phyloP scores from a whole-genome alignment of 495 filamentous ascomycete genomes.

The Sordaria brevicollis region DNA sequence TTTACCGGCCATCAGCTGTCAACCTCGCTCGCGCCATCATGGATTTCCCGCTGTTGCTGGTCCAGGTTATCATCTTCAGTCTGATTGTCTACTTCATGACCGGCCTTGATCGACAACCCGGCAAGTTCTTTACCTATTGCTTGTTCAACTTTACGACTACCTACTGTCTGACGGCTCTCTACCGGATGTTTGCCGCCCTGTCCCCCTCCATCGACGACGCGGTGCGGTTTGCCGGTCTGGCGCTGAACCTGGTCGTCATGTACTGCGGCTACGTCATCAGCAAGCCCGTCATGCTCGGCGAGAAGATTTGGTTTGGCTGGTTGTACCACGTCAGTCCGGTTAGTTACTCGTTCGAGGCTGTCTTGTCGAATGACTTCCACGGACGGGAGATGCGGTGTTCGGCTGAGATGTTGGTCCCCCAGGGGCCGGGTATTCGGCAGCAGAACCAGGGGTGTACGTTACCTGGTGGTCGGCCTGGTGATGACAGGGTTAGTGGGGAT shows the following conservation, averaged over 20 bases:
- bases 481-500: conserved; percentile 43
- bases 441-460: conserved; percentile 50
- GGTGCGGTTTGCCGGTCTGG: conserved; percentile 34
- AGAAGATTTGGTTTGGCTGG: conserved; percentile 67
- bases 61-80: conserved; percentile 63
- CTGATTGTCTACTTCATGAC: conserved; percentile 73
- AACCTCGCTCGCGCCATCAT: conserved; percentile 67
- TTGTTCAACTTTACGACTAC: conserved; percentile 52
- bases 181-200: conserved; percentile 60
- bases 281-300: conserved; percentile 47
- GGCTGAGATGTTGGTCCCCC: conserved; percentile 43
- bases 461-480: conserved; percentile 44
- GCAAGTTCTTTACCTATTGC: conserved; percentile 75
- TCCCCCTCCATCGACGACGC: conserved; percentile 55
- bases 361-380: conserved; percentile 62
- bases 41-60: conserved; percentile 61
- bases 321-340: conserved; percentile 67
- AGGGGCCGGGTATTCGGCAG: conserved; percentile 40
- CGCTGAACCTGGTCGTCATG: conserved; percentile 63
- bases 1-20: conserved; percentile 73
- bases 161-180: conserved; percentile 51
- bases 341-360: conserved; percentile 60
- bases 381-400: conserved; percentile 39
- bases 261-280: conserved; percentile 71
- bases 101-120: conserved; percentile 54